Evolutionary conservation across 805 yeast genomes (phyloP), one percentile per base, ranked within the genome.

Genomic region (Debaryomyces maramus): DNA sequence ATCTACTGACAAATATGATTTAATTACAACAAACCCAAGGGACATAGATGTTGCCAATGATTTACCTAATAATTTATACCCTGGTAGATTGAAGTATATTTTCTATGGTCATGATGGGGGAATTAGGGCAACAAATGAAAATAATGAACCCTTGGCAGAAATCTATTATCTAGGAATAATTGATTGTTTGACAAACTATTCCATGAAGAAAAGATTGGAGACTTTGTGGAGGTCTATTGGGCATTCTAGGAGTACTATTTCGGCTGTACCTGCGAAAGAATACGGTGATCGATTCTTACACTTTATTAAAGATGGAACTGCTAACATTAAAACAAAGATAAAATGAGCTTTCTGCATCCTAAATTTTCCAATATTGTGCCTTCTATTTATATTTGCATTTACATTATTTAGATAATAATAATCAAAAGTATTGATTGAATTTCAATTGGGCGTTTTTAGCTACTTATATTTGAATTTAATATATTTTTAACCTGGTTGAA

Each of bases 101-200:
- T 87, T 87, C 50, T 86, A 88, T 62, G 74, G 80, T 9, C 87
- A 81, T 52, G 89, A 85, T 58, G 96, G 96, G 13, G 98, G 97
- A 3, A 79, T 85, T 29, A 70, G 83, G 35, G 83, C 91, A 3
- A 81, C 95, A 1, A 78, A 83, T 53, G 81, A 70, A 39, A 52
- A 74, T 22, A 73, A 84, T 55, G 73, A 78, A 34, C 86, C 88
- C 17, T 55, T 78, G 24, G 72, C 78, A 21, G 77, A 83, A 39
- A 77, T 91, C 6, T 93, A 93, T 63, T 93, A 90, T 55, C 67
- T 93, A 52, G 99, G 99, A 6, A 83, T 93, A 27, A 93, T 93
- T 47, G 99, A 93, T 58, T 91, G 96, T 63, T 70, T 93, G 50
- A 93, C 99, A 0, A 79, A 80, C 47, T 88, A 88, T 52, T 80